Evolutionary conservation across 345 rosid species (phyloP).

Genomic region (Isatis tinctoria): DNA sequence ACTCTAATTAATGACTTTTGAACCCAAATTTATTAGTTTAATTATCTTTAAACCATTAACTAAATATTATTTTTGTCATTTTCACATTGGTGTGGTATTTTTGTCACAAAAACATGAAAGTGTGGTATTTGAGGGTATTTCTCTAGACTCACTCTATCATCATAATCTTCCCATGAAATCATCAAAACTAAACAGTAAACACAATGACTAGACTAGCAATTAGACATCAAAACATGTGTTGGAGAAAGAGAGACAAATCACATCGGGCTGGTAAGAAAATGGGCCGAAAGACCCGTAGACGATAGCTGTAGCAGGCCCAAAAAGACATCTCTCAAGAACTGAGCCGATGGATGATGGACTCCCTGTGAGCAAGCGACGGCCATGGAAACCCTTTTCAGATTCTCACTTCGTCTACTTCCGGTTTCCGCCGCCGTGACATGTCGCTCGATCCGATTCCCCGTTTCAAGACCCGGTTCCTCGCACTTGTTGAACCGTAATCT

Average conservation of each 20-base stretch:
- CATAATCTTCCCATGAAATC: background rate
- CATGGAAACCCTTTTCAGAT: conserved; percentile 54
- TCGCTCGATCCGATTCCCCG: conserved; percentile 1
- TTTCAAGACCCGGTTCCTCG: conserved; percentile 11
- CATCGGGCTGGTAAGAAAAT: background rate
- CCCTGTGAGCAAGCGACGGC: conserved; percentile 10
- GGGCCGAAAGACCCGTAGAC: background rate
- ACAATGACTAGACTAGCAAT: background rate
- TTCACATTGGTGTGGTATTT: too few relatives aligned
- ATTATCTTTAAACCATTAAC: too few relatives aligned
- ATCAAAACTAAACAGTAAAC: background rate
- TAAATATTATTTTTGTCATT: too few relatives aligned
- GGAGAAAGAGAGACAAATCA: background rate
- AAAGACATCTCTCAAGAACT: background rate
- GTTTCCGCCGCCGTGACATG: conserved; percentile 34
- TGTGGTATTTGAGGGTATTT: too few relatives aligned
- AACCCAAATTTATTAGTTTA: too few relatives aligned
- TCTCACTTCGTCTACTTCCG: conserved; percentile 55
- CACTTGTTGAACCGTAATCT: conserved; percentile 16
- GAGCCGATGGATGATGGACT: background rate
- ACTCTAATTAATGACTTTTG: too few relatives aligned
- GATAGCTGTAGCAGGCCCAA: background rate
- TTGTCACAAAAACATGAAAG: too few relatives aligned
- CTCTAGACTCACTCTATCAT: too few relatives aligned
- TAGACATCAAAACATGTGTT: background rate